phyloP scores from a whole-genome alignment of 2,329 filamentous ascomycete species.

The Hypoxylon sp. region DNA sequence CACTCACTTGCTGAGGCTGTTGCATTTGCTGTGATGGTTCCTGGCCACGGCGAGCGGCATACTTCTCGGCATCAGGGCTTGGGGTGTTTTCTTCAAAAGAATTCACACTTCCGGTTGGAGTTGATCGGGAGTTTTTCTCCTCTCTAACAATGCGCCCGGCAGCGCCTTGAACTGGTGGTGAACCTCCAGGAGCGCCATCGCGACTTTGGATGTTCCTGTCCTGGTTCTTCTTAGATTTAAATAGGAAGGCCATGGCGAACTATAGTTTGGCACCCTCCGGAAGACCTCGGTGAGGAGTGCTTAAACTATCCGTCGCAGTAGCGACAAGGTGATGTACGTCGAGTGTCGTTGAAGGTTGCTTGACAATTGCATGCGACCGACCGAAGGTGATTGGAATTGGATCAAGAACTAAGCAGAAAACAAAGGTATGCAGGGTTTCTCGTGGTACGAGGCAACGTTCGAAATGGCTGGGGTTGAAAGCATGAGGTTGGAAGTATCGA shows the following conservation, averaged over 20 bases:
- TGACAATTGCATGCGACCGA: conserved; percentile 24
- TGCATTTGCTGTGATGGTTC: conserved; percentile 61
- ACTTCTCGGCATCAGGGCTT: conserved; percentile 73
- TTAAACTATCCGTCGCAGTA: conserved; percentile 31
- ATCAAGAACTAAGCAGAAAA: conserved; percentile 22
- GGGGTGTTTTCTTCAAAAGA: conserved; percentile 73
- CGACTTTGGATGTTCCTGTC: conserved; percentile 70
- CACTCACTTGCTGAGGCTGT: conserved; percentile 47
- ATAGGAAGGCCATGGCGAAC: conserved; percentile 80
- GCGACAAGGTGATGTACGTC: conserved; percentile 31
- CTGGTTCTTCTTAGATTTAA: conserved; percentile 84
- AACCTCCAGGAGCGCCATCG: conserved; percentile 64
- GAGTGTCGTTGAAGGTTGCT: conserved; percentile 14
- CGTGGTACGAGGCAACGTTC: conserved; percentile 36
- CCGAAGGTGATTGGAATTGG: conserved; percentile 19
- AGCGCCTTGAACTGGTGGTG: conserved; percentile 64
- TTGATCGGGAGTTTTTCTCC: conserved; percentile 73
- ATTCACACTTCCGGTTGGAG: conserved; percentile 82
- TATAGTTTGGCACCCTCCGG: conserved; percentile 53
- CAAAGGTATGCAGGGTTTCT: conserved; percentile 34
- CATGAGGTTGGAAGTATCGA: conserved; percentile 46
- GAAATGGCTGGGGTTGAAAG: conserved; percentile 49
- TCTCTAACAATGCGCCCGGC: conserved; percentile 64
- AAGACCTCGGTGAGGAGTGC: conserved; percentile 52
- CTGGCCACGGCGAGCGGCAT: conserved; percentile 67